Evolutionary conservation across 2,329 filamentous ascomycete species (phyloP), one percentile per base, ranked within the genome.

Genomic region (Neofusicoccum ribis): DNA sequence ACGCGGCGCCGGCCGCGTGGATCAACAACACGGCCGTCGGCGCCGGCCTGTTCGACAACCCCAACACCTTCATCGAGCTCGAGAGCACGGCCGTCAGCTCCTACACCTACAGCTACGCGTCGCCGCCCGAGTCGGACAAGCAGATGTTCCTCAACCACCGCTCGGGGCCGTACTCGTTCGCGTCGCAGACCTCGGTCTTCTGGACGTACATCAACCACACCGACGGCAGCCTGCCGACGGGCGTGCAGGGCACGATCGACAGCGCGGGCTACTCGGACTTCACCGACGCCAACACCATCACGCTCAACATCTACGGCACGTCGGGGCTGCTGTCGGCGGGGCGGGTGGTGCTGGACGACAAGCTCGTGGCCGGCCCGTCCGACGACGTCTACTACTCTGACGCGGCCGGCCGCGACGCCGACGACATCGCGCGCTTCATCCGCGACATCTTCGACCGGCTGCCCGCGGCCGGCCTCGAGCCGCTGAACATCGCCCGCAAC

Each of bases 271-370:
- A 75, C 46, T 71, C 73, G 1, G 80, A 75, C 8, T 82, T 72
- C 69, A 79, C 66, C 1, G 69, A 71, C 39, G 77, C 77, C 60
- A 77, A 82, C 65, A 84, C 82, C 66, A 82, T 86, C 60, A 86
- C 84, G 0, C 76, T 86, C 20, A 86, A 86, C 71, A 73, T 86
- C 4, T 86, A 86, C 73, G 84, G 84, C 8, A 86, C 84, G 0
- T 85, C 83, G 0, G 84, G 84, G 0, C 76, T 86, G 23, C 77
- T 79, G 5, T 86, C 84, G 2, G 72, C 77, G 0, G 83, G 84
- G 1, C 75, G 77, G 4, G 83, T 85, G 3, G 70, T 77, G 6
- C 77, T 85, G 14, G 80, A 83, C 54, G 72, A 73, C 0, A 78
- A 78, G 0, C 82, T 81, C 67, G 72, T 78, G 5, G 79, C 83